Conservation (phyloP, 75 land plant genomes). For the Pinus tabuliformis region DNA sequence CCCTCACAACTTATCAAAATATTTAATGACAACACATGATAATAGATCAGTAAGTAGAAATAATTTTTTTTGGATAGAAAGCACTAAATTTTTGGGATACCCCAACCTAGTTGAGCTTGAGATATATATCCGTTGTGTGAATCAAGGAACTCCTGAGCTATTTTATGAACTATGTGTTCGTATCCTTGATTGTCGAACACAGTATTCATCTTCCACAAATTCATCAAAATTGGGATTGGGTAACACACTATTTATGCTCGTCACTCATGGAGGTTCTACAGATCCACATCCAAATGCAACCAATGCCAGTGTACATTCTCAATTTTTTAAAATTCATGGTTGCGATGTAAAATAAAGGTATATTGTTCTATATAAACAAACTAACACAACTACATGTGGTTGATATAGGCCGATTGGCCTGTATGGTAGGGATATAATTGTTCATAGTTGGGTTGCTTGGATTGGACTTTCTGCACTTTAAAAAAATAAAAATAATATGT, state of each 20-base stretch:
- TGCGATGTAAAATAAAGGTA: too few species aligned
- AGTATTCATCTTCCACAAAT: conserved; percentile 52
- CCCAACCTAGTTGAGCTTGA: conserved; percentile 47
- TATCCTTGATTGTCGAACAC: conserved; percentile 60
- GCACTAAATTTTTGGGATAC: neutral
- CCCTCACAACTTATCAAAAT: conserved; percentile 32
- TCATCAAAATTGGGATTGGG: conserved; percentile 43
- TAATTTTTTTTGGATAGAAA: neutral
- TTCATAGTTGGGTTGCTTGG: too few species aligned
- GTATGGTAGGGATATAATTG: too few species aligned
- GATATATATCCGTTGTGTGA: conserved; percentile 17
- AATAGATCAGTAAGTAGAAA: neutral
- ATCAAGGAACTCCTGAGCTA: conserved; percentile 41
- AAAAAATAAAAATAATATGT: too few species aligned
- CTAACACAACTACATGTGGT: too few species aligned
- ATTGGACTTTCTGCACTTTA: too few species aligned
- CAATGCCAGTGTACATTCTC: too few species aligned
- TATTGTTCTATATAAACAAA: too few species aligned
- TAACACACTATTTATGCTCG: conserved; percentile 49
- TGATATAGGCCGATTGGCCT: too few species aligned
- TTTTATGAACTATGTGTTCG: conserved; percentile 40
- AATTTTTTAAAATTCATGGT: too few species aligned
- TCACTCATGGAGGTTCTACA: conserved; percentile 64
- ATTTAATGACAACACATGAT: too few species aligned
- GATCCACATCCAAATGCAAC: neutral